Conservation (phyloP, 768 basidiomycete genomes). For the Naganishia randhawae region DNA sequence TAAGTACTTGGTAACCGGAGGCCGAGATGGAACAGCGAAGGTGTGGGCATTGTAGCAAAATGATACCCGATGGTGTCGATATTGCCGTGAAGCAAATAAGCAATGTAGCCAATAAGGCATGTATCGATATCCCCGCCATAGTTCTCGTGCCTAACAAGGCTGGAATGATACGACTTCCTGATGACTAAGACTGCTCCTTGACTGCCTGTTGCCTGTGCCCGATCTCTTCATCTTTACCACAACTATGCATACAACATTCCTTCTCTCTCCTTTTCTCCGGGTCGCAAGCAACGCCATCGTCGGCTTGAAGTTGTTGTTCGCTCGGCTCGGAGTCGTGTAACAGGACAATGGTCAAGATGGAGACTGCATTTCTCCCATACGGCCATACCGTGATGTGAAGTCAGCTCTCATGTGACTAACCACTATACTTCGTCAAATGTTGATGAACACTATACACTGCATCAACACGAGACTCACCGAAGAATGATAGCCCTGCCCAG, state of each 20-base stretch:
- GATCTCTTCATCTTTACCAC: neutral
- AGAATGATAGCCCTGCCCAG: neutral
- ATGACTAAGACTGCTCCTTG: neutral
- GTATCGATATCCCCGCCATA: neutral
- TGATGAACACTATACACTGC: neutral
- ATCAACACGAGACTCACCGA: neutral
- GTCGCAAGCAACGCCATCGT: neutral
- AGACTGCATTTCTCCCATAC: neutral
- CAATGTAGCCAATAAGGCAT: neutral
- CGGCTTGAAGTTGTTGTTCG: neutral
- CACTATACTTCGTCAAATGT: too few relatives aligned
- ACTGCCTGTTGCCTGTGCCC: neutral
- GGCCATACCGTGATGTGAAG: too few relatives aligned
- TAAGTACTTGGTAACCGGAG: slow-evolving; percentile 85
- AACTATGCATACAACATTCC: neutral
- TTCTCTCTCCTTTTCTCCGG: neutral
- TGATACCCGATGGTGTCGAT: neutral
- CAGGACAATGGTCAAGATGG: neutral
- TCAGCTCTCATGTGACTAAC: too few relatives aligned
- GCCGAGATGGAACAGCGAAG: slow-evolving; percentile 77
- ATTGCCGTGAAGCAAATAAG: neutral
- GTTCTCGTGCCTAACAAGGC: neutral
- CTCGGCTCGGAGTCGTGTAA: neutral
- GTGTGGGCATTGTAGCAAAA: slow-evolving; percentile 77
- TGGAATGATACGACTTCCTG: neutral